These are phyloP conservation scores for Quercus glauca DNA, from an alignment of 306 rosid species.

Conservation along the genomic window DNA sequence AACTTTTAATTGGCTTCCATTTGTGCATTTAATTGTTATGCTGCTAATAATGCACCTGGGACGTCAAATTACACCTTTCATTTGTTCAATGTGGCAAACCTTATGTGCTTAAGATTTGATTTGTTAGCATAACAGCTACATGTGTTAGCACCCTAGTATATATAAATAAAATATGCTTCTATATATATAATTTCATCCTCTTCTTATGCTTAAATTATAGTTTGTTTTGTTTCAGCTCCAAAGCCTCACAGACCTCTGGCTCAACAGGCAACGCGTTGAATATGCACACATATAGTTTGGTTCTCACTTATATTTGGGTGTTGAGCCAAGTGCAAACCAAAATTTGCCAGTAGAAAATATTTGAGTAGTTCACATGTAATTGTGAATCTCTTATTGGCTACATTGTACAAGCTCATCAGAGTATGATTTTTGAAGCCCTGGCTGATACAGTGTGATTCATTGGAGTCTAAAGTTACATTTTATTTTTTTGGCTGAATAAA, in stretches of 20 bases:
- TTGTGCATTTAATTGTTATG: neutral
- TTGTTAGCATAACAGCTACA: neutral
- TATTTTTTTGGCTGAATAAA: too few species aligned
- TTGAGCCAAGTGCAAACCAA: neutral
- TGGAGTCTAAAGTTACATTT: neutral
- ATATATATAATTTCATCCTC: neutral
- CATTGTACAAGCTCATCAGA: neutral
- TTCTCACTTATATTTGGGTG: slow-evolving; percentile 4
- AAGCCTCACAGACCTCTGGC: slow-evolving; percentile 77
- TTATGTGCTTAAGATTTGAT: neutral
- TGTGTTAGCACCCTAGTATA: neutral
- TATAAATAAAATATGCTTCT: neutral
- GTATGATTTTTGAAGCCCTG: neutral
- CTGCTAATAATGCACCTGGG: neutral
- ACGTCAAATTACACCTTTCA: neutral
- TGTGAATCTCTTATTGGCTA: neutral
- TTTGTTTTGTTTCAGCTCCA: slow-evolving; percentile 64
- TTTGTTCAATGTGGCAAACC: neutral
- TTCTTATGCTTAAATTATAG: neutral
- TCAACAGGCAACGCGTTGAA: slow-evolving; percentile 28
- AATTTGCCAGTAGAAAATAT: neutral
- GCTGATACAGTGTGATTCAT: neutral
- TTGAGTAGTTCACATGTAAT: neutral
- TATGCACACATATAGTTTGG: slow-evolving; percentile 17
- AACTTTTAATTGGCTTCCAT: neutral